Base-by-base conservation (phyloP, 768 basidiomycete species). In the Tricholoma matsutake region DNA sequence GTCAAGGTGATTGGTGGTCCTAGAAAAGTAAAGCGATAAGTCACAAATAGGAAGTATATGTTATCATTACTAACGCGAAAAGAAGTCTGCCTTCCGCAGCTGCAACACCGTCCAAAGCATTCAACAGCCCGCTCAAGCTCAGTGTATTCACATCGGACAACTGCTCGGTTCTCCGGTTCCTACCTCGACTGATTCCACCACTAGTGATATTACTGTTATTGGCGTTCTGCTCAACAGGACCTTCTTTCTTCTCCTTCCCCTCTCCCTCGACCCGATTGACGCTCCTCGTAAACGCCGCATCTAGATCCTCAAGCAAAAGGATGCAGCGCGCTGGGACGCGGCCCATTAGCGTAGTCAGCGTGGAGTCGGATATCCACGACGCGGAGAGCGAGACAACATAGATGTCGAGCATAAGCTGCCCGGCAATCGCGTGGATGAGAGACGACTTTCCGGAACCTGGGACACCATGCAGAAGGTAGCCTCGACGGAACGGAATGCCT, bases 1-100 rank as follows among this genome's bases (percentile, higher is more conserved):
- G 67, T 95, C 92, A n/a, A 94, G 79, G 68, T 96, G 94, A 73
- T 96, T 96, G 10, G 92, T 94, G 16, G 92, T 94, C 0, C 91
- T 92, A 45, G 13, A 16, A 32, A 14, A 20, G 51, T 11, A 20
- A 61, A 31, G 65, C 47, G 9, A 59, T 57, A 37, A 57, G 45
- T 39, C 20, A 47, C 31, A 43, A 11, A 11, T 34, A n/a, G 18
- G 6, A 1, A 58, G 7, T 37, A 51, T n/a, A 10, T 72, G 78
- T 67, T 63, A 80, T 76, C 75, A 37, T n/a, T 32, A 84, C 91
- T 76, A 69, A 93, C 90, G 93, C 94, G 65, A 96, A 95, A 34
- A 96, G 79, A 20, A 96, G 81, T 7, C 94, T 83, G 6, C 93
- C 94, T 69, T 96, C 94, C 1, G 90, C 86, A 16, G 92, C 91